Percentiles rank a stretch among this genome's conserved stretches.
Conservation (phyloP, 1,284 basidiomycete species). For the Apiotrichum brassicae region DNA sequence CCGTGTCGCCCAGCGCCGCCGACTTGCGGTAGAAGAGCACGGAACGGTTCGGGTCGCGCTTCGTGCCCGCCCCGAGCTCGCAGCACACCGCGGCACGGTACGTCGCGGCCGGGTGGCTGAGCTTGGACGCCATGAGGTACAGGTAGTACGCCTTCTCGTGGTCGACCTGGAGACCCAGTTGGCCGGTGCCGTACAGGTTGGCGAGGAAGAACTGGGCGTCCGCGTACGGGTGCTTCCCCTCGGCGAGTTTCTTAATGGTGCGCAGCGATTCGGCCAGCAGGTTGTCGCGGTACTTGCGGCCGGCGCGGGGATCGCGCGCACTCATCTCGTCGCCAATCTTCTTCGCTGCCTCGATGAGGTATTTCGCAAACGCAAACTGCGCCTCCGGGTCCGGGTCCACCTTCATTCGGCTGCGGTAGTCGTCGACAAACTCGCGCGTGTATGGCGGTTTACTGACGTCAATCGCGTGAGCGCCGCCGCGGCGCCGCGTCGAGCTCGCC, state of each 20-base stretch:
- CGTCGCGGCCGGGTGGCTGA: conserved; percentile 89
- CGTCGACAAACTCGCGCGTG: conserved; percentile 94
- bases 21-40: conserved; percentile 96
- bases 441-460: conserved; percentile 80
- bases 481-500: conserved; percentile 48
- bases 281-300: conserved; percentile 80
- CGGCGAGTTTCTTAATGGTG: conserved; percentile 71
- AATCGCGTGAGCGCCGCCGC: conserved; percentile 59
- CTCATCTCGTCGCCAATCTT: conserved; percentile 80
- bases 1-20: conserved; percentile 89
- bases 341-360: conserved; percentile 98
- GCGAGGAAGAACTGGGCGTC: conserved; percentile 99
- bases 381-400: conserved; percentile 96
- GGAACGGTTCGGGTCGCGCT: conserved; percentile 77
- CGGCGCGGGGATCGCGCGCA: conserved; percentile 37
- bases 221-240: conserved; percentile 64
- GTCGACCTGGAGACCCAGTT: conserved; percentile 87
- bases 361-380: conserved; percentile 96
- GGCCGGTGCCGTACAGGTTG: conserved; percentile 93
- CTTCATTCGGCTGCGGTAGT: conserved; percentile 95
- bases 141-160: conserved; percentile 97
- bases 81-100: conserved; percentile 99
- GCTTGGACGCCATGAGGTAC: conserved; percentile 96
- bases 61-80: conserved; percentile 98
- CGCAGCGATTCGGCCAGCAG: conserved; percentile 86